Base-by-base conservation (phyloP, 2,329 filamentous ascomycete genomes). In the Colletotrichum navitas region DNA sequence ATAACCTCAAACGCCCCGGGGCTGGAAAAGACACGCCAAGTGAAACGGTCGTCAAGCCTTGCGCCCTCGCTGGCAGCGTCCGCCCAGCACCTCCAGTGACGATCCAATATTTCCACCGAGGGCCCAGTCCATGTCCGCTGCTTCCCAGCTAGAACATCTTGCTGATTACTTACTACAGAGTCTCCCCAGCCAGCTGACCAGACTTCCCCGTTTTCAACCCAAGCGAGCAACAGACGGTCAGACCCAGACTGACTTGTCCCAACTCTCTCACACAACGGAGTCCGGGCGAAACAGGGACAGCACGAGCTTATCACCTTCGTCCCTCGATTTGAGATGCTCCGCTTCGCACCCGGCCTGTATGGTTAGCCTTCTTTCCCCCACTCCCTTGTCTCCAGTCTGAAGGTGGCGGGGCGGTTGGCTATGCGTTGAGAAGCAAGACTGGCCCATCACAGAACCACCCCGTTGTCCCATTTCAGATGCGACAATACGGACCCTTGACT, bases 191-290 rank as follows among this genome's bases (percentile, higher is more conserved):
- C n/a, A 47, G 54, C 39, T 14, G 24, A 55, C 36, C 34, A 16
- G 26, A 21, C n/a, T 59, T 45, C 26, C n/a, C 7, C 26, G 8
- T 21, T 32, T 5, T 52, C 34, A 10, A 45, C 32, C 49, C 29
- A 47, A 26, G 34, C 34, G 41, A 26, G 34, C 52, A 66, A n/a
- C 51, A 32, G 59, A 34, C 49, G 66, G 51, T 72, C 66, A 71
- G 70, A 71, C 66, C 56, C 41, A 65, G 14, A 58, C 55, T 72
- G 66, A 72, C 70, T 72, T 72, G 43, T 72, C 72, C 61, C 49
- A 72, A 72, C 45, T 68, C 69, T 72, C 72, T 43, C 65, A 73
- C 72, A 68, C 64, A 58, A 65, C 55, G 55, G 63, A 68, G 60
- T 69, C 45, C 61, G 58, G 61, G 41, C 69, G 72, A 73, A 72